Base-by-base conservation (phyloP, 2,329 filamentous ascomycete species). In the Raffaelea arxii region DNA sequence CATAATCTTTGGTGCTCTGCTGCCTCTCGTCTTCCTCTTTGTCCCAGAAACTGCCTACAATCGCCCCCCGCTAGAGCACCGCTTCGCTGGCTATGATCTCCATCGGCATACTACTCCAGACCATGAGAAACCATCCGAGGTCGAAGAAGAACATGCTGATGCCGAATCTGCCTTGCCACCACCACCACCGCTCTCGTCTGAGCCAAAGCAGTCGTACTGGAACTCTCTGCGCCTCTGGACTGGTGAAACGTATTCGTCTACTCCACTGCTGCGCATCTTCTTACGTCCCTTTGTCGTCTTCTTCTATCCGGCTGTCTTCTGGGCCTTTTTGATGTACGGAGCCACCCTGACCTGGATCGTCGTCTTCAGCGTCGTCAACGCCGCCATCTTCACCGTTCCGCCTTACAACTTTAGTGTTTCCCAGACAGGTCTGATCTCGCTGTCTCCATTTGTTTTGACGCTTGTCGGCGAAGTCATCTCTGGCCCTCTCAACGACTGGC, bases 401-500 rank as follows among this genome's bases (percentile, higher is more conserved):
- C 72, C 72, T 0, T 76, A 75, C 59, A 72, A 71, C 60, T 75
- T 77, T 57, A 63, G 62, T 19, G 63, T 70, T 9, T 65, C 66
- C 10, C 58, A 72, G 49, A 70, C 69, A 2, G 74, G 74, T 1
- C 62, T 75, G 35, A 71, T 74, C 52, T 70, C 68, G 27, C 60
- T 77, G 23, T 71, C 71, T 1, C 70, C 72, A 0, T 70, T 74
- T 53, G 56, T 75, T 46, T 61, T 71, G 11, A 67, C 60, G 9
- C 62, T 73, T 23, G 55, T 76, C 21, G 71, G 69, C 23, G 64
- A 69, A 47, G 35, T 71, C 9, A 52, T 70, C 4, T 62, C 64
- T 1, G 71, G 70, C 1, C 69, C 69, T 1, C 51, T 74, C 41
- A 71, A 67, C 53, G 71, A 72, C 55, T 67, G 60, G 57, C 55